Evolutionary conservation across 192 early-diverging fungal genomes (phyloP).

Genomic region (Gamsiella multidivaricata): DNA sequence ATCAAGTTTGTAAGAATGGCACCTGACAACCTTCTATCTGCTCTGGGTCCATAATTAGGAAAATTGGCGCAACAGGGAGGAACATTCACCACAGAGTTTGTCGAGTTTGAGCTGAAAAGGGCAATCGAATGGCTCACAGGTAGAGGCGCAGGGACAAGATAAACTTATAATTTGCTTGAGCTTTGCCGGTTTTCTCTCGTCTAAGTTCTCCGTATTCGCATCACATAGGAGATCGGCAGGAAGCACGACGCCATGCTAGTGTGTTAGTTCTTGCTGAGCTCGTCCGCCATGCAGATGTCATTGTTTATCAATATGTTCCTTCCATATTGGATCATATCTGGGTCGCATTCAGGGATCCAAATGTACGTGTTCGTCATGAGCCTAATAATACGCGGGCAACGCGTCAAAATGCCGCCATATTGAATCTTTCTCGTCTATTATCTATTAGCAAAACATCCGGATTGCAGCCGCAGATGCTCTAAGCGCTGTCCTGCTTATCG

Average conservation of each 20-base stretch:
- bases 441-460: conserved; percentile 67
- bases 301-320: conserved; percentile 84
- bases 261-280: conserved; percentile 83
- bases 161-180: not conserved
- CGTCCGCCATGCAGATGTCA: conserved; percentile 78
- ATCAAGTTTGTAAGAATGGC: not conserved
- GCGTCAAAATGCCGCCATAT: not conserved
- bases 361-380: conserved; percentile 38
- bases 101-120: conserved; percentile 85
- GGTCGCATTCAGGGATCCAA: conserved; percentile 84
- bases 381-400: not conserved
- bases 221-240: conserved; percentile 72
- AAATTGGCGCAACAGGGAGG: conserved; percentile 71
- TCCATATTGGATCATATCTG: conserved; percentile 89
- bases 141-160: conserved; percentile 23
- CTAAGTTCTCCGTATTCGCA: not conserved
- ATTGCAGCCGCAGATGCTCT: conserved; percentile 85
- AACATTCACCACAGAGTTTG: conserved; percentile 83
- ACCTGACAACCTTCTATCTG: no score
- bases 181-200: no score
- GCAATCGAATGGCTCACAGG: conserved; percentile 89
- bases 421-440: not conserved
- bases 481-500: conserved; percentile 78
- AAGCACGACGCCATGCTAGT: conserved; percentile 81
- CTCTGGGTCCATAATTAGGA: no score